Conservation (phyloP, 2,329 filamentous ascomycete genomes). For the Alternaria triticina region DNA sequence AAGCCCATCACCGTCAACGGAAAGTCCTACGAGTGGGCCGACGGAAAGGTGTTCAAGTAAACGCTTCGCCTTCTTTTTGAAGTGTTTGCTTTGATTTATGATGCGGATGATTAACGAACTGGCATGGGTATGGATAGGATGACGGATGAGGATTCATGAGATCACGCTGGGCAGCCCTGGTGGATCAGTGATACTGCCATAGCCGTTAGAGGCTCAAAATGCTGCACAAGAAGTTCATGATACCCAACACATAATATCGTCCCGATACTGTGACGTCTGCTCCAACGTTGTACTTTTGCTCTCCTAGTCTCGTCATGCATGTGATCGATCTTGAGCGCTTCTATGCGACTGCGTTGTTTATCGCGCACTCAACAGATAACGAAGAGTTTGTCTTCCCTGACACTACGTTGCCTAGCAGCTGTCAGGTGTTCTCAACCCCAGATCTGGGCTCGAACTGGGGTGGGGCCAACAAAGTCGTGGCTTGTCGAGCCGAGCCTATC, state of each 20-base stretch:
- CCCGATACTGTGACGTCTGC: slow-evolving; percentile 1
- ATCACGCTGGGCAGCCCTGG: slow-evolving; percentile 29
- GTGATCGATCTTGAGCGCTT: neutral
- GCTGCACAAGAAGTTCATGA: slow-evolving; percentile 33
- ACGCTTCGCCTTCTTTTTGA: slow-evolving; percentile 33
- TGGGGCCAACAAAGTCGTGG: slow-evolving; percentile 14
- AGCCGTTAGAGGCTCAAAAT: slow-evolving; percentile 35
- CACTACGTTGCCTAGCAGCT: slow-evolving; percentile 2
- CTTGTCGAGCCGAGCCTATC: slow-evolving; percentile 5
- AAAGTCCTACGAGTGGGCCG: slow-evolving; percentile 87
- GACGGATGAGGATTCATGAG: slow-evolving; percentile 35
- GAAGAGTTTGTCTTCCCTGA: neutral
- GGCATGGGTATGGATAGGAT: slow-evolving; percentile 35
- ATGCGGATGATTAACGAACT: slow-evolving; percentile 46
- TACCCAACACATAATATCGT: slow-evolving; percentile 19
- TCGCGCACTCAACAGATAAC: neutral
- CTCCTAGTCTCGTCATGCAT: neutral
- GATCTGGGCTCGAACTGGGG: slow-evolving; percentile 14
- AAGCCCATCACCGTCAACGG: slow-evolving; percentile 78
- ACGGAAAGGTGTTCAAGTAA: slow-evolving; percentile 99
- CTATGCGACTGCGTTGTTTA: neutral
- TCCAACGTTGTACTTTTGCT: neutral
- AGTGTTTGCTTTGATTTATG: slow-evolving; percentile 33
- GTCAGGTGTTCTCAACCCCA: slow-evolving; percentile 15
- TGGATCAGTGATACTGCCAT: slow-evolving; percentile 35